phyloP scores from a whole-genome alignment of 2,329 filamentous ascomycete species.

The Venturia asperata region DNA sequence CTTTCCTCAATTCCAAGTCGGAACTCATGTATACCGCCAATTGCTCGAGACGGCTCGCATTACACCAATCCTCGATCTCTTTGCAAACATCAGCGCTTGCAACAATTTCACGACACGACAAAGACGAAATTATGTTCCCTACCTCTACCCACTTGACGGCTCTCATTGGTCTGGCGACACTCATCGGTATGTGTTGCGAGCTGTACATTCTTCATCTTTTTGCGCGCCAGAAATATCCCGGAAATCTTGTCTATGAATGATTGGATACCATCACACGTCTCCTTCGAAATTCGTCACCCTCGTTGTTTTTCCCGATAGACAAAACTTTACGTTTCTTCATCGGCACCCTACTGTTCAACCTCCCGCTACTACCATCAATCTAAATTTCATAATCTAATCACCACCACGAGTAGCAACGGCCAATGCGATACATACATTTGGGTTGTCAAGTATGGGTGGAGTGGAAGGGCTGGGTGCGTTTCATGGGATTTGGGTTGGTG shows the following conservation, averaged over 20 bases:
- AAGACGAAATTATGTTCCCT: conserved; percentile 4
- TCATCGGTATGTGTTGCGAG: conserved; percentile 7
- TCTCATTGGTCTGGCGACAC: conserved; percentile 4
- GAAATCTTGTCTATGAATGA: conserved; percentile 3
- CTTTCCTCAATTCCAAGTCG: neutral
- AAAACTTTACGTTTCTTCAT: neutral
- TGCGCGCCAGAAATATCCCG: neutral
- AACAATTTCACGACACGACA: neutral
- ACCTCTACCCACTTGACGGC: neutral
- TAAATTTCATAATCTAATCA: neutral
- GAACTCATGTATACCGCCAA: conserved; percentile 9
- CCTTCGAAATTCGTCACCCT: neutral
- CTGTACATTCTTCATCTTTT: conserved; percentile 5
- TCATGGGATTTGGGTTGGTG: conserved; percentile 1
- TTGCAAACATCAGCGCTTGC: neutral
- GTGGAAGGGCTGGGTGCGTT: neutral
- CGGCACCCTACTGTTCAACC: too few species aligned
- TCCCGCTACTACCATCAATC: too few species aligned
- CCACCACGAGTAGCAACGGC: neutral
- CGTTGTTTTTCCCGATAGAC: too few species aligned
- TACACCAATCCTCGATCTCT: neutral
- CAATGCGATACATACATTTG: conserved; percentile 1
- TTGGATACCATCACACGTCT: too few species aligned
- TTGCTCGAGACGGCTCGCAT: conserved; percentile 1
- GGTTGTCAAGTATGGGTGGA: conserved; percentile 2